Evolutionary conservation across 768 basidiomycete genomes (phyloP).

Genomic region (Pleurotus citrinopileatus): DNA sequence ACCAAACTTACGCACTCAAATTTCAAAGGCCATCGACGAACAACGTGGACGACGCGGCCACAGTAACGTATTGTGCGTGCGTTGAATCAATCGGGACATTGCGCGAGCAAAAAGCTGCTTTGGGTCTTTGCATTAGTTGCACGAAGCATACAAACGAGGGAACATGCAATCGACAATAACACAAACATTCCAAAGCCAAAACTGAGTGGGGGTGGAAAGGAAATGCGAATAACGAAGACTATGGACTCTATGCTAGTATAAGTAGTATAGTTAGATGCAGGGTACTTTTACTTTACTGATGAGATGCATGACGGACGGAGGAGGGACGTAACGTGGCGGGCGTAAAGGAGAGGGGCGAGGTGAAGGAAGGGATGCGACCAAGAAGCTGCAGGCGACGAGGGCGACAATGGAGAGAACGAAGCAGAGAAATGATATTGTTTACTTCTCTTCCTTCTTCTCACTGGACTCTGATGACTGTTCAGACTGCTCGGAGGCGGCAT

Average conservation of each 20-base stretch:
- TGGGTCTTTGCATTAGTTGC: not conserved
- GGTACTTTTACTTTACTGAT: conserved; percentile 7
- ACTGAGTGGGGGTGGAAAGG: conserved; percentile 3
- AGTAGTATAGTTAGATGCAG: conserved; percentile 15
- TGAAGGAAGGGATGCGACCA: not conserved
- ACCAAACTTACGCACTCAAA: too few relatives aligned
- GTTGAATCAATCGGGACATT: too few relatives aligned
- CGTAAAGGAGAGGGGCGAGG: conserved; percentile 11
- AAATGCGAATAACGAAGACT: not conserved
- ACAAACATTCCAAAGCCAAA: conserved; percentile 2
- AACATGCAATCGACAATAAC: conserved; percentile 1
- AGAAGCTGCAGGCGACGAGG: conserved; percentile 5
- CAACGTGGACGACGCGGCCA: too few relatives aligned
- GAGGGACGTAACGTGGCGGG: conserved; percentile 13
- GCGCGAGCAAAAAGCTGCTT: not conserved
- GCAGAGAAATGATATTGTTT: conserved; percentile 26
- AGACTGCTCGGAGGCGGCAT: conserved; percentile 40
- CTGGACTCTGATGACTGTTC: conserved; percentile 34
- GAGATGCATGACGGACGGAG: not conserved
- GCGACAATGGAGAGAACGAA: too few relatives aligned
- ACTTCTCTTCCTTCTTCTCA: conserved; percentile 75
- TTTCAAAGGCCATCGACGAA: too few relatives aligned
- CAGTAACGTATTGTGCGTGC: too few relatives aligned
- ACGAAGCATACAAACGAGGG: conserved; percentile 1
- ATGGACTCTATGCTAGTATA: conserved; percentile 4